phyloP scores from a whole-genome alignment of 768 basidiomycete genomes.

The Trametes gibbosa region DNA sequence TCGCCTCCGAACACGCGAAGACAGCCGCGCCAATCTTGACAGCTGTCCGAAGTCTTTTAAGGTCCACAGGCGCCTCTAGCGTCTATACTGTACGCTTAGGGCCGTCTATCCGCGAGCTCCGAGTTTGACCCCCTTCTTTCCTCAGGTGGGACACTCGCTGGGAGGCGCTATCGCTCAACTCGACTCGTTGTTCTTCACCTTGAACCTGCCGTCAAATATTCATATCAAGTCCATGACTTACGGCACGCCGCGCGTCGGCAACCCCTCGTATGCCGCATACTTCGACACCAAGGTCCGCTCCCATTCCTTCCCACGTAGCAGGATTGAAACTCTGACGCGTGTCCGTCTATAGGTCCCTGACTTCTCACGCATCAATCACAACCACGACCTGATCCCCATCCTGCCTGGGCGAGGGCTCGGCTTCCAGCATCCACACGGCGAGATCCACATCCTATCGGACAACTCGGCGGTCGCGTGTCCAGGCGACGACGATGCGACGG shows the following conservation, averaged over 20 bases:
- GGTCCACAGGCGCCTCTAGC: slow-evolving; percentile 34
- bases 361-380: slow-evolving; percentile 34
- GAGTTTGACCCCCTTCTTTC: background rate
- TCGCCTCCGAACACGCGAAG: slow-evolving; percentile 47
- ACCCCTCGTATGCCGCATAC: slow-evolving; percentile 33
- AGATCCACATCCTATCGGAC: slow-evolving; percentile 47
- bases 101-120: background rate
- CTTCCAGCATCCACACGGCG: slow-evolving; percentile 50
- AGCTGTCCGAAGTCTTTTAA: slow-evolving; percentile 42
- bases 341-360: slow-evolving; percentile 21
- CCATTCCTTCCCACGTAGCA: slow-evolving; percentile 24
- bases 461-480: slow-evolving; percentile 39
- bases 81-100: slow-evolving; percentile 40
- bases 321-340: slow-evolving; percentile 24
- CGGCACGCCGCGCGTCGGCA: slow-evolving; percentile 53
- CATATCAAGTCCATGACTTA: slow-evolving; percentile 45
- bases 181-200: slow-evolving; percentile 29
- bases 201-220: slow-evolving; percentile 30
- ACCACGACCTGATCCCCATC: slow-evolving; percentile 49
- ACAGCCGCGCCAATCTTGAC: slow-evolving; percentile 45
- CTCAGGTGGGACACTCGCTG: slow-evolving; percentile 33
- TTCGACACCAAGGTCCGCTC: slow-evolving; percentile 43
- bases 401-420: slow-evolving; percentile 51
- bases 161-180: slow-evolving; percentile 32
- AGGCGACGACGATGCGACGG: slow-evolving; percentile 53